phyloP scores from a whole-genome alignment of 225 moss, liverwort and hornwort genomes.

The Physcomitrium patens region DNA sequence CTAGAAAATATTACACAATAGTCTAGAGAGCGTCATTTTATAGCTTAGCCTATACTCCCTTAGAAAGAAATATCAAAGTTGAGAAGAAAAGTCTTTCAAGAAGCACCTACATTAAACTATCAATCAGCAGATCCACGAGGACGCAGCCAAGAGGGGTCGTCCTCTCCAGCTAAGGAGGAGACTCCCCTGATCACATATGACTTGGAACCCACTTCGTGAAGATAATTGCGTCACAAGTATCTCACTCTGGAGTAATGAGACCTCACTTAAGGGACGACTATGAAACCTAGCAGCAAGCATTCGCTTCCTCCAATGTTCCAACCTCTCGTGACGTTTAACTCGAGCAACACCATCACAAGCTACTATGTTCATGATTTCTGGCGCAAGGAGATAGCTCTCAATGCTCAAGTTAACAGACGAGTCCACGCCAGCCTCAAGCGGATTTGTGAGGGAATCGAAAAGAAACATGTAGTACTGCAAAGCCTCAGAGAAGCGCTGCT shows the following conservation, averaged over 20 bases:
- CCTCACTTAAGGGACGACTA: constrained; percentile 47
- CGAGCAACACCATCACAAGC: constrained; percentile 57
- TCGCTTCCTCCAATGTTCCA: constrained; percentile 57
- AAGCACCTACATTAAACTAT: background rate
- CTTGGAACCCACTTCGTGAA: constrained; percentile 37
- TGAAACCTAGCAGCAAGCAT: constrained; percentile 53
- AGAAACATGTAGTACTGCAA: constrained; percentile 59
- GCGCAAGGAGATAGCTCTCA: constrained; percentile 59
- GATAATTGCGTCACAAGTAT: constrained; percentile 48
- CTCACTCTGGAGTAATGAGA: constrained; percentile 51
- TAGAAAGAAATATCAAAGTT: no score
- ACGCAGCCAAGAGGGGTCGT: constrained; percentile 55
- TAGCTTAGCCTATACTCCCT: no score
- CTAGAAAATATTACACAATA: no score
- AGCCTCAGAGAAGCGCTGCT: constrained; percentile 69
- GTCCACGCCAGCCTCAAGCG: constrained; percentile 42
- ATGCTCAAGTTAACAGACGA: constrained; percentile 48
- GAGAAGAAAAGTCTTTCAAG: background rate
- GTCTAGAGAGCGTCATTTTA: no score
- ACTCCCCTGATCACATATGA: constrained; percentile 47
- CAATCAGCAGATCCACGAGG: constrained; percentile 58
- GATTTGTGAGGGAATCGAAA: constrained; percentile 62
- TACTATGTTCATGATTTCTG: constrained; percentile 65
- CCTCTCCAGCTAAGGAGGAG: constrained; percentile 62
- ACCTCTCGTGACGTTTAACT: constrained; percentile 55